Percentiles rank a stretch among this genome's conserved stretches.
Conservation (phyloP, 2,329 filamentous ascomycete species). For the Fusarium oxysporum region DNA sequence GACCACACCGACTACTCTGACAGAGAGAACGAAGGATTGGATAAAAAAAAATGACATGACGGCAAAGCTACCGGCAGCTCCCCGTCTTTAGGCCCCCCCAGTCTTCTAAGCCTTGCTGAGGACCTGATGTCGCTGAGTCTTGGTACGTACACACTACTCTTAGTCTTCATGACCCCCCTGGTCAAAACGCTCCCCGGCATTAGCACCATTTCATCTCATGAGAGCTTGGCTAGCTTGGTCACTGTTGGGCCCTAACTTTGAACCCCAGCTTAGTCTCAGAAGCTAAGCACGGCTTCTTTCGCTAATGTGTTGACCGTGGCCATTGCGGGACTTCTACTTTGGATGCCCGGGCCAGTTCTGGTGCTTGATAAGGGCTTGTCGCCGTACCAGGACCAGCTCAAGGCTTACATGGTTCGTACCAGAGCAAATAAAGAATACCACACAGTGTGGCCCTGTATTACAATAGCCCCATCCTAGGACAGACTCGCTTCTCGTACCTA, state of each 20-base stretch:
- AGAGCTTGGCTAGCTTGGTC: constrained; percentile 26
- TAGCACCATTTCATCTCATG: constrained; percentile 37
- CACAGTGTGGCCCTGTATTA: constrained; percentile 43
- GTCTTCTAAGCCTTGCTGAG: constrained; percentile 44
- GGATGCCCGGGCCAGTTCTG: constrained; percentile 38
- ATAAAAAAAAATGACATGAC: constrained; percentile 35
- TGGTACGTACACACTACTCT: constrained; percentile 36
- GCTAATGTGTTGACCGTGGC: constrained; percentile 33
- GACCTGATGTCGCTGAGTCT: constrained; percentile 35
- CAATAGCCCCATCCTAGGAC: constrained; percentile 34
- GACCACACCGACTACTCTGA: constrained; percentile 34
- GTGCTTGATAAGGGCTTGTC: constrained; percentile 43
- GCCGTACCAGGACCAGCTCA: constrained; percentile 37
- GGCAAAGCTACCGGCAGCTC: constrained; percentile 44
- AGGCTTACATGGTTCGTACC: constrained; percentile 40
- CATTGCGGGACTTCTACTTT: constrained; percentile 38
- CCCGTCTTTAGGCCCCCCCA: constrained; percentile 43
- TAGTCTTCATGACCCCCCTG: constrained; percentile 36
- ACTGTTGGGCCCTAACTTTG: constrained; percentile 38
- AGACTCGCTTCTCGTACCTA: constrained; percentile 37
- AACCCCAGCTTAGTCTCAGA: constrained; percentile 37
- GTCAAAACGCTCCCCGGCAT: constrained; percentile 42
- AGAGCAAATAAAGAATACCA: constrained; percentile 43
- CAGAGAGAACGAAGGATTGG: not conserved
- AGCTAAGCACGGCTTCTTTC: constrained; percentile 40